These are phyloP conservation scores for Micromonas commoda DNA, from an alignment of 139 green algal species.

Conservation along the genomic window DNA sequence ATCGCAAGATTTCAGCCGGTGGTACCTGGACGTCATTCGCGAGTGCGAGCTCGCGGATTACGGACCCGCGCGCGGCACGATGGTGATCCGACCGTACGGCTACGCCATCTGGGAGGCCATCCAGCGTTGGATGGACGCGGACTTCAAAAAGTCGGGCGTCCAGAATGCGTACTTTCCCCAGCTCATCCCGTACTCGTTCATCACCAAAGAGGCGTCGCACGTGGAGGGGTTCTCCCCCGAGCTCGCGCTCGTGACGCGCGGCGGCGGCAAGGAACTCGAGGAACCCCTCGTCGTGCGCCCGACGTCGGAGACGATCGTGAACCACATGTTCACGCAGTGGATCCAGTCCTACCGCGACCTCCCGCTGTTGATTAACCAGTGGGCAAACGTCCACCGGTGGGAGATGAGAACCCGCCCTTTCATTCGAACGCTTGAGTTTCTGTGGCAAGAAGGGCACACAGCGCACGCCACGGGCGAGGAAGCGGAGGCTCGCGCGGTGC, in stretches of 20 bases:
- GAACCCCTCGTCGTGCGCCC: conserved; percentile 94
- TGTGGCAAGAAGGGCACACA: conserved; percentile 99
- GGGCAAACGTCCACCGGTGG: conserved; percentile 97
- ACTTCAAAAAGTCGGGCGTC: conserved; percentile 81
- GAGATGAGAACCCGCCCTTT: conserved; percentile 98
- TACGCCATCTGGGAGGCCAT: conserved; percentile 72
- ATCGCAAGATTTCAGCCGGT: conserved; percentile 50
- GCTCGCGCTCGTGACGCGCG: conserved; percentile 94
- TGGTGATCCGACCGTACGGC: conserved; percentile 97
- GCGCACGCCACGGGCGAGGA: conserved; percentile 90
- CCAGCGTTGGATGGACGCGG: conserved; percentile 68
- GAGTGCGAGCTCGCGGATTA: conserved; percentile 94
- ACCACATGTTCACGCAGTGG: conserved; percentile 96
- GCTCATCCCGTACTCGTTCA: conserved; percentile 96
- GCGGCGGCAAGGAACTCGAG: conserved; percentile 79
- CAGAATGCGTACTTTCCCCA: conserved; percentile 96
- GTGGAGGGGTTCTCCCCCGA: conserved; percentile 99
- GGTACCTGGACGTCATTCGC: conserved; percentile 94
- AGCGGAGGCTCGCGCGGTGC: conserved; percentile 66
- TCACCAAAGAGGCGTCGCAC: conserved; percentile 95
- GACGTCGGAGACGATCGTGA: conserved; percentile 97
- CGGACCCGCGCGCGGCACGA: conserved; percentile 93
- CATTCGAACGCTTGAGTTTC: conserved; percentile 95
- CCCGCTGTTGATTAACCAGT: conserved; percentile 90
- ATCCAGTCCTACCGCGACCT: conserved; percentile 88